Evolutionary conservation across 805 yeast species (phyloP).

Genomic region (Sugiyamaella chiloensis): DNA sequence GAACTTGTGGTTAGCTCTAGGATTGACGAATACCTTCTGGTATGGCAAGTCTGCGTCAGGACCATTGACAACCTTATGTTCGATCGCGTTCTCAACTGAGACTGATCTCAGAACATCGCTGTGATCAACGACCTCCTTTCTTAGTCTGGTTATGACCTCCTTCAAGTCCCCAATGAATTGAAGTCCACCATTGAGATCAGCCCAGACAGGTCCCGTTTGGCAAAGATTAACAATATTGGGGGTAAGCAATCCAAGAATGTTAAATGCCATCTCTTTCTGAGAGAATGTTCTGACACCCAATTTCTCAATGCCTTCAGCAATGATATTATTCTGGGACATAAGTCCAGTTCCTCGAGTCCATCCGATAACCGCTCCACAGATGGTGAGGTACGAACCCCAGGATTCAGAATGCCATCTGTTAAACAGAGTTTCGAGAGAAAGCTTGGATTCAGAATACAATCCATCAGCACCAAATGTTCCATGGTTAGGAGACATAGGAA

Average conservation of each 20-base stretch:
- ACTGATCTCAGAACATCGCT: constrained; percentile 95
- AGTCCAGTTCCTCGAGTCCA: constrained; percentile 99
- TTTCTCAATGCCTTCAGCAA: constrained; percentile 96
- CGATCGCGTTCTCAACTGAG: constrained; percentile 87
- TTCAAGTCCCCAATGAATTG: constrained; percentile 89
- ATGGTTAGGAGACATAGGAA: constrained; percentile 98
- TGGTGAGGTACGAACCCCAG: constrained; percentile 90
- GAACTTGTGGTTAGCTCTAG: constrained; percentile 92
- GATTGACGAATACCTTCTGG: constrained; percentile 72
- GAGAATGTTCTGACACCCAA: constrained; percentile 97
- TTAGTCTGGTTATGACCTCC: constrained; percentile 75
- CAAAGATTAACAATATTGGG: constrained; percentile 82
- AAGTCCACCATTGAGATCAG: constrained; percentile 98
- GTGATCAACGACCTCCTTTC: constrained; percentile 69
- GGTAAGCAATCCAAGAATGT: constrained; percentile 87
- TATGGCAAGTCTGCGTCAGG: constrained; percentile 83
- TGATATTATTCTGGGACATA: constrained; percentile 94
- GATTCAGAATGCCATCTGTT: constrained; percentile 99
- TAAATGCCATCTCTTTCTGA: constrained; percentile 99
- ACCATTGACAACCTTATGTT: constrained; percentile 82
- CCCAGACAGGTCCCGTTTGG: constrained; percentile 93
- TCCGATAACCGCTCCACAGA: constrained; percentile 98
- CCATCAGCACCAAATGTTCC: constrained; percentile 99
- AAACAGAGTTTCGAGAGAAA: constrained; percentile 91
- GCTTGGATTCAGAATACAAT: constrained; percentile 94